Evolutionary conservation across 345 rosid species (phyloP).

Genomic region (Dovyalis caffra): DNA sequence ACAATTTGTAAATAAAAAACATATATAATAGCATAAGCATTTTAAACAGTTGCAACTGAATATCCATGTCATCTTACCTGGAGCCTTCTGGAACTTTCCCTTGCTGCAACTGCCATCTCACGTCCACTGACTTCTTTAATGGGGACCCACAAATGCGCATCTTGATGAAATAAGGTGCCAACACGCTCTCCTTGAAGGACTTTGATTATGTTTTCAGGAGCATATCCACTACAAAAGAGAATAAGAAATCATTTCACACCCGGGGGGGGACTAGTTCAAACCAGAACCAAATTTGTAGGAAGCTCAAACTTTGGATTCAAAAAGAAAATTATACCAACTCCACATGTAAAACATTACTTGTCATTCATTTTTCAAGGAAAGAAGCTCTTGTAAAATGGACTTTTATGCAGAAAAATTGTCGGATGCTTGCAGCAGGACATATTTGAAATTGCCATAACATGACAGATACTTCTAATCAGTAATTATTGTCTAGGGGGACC

Average conservation of each 20-base stretch:
- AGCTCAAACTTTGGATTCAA: neutral
- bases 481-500: neutral
- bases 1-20: neutral
- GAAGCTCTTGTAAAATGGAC: neutral
- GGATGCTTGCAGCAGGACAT: neutral
- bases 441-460: neutral
- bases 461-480: neutral
- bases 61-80: conserved; percentile 52
- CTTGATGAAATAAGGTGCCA: conserved; percentile 92
- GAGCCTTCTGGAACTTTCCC: conserved; percentile 85
- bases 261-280: neutral
- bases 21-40: conserved; percentile 8
- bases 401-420: neutral
- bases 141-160: conserved; percentile 73
- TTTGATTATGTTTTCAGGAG: conserved; percentile 66
- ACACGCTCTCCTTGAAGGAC: conserved; percentile 83
- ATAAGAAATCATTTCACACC: neutral
- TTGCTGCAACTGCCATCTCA: conserved; percentile 92
- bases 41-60: neutral
- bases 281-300: neutral
- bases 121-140: conserved; percentile 56
- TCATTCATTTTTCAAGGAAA: neutral
- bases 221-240: conserved; percentile 62
- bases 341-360: neutral
- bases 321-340: neutral